Percentiles rank a stretch among this genome's conserved stretches.
Conservation (phyloP, 306 rosid genomes). For the Lathyrus aphaca region DNA sequence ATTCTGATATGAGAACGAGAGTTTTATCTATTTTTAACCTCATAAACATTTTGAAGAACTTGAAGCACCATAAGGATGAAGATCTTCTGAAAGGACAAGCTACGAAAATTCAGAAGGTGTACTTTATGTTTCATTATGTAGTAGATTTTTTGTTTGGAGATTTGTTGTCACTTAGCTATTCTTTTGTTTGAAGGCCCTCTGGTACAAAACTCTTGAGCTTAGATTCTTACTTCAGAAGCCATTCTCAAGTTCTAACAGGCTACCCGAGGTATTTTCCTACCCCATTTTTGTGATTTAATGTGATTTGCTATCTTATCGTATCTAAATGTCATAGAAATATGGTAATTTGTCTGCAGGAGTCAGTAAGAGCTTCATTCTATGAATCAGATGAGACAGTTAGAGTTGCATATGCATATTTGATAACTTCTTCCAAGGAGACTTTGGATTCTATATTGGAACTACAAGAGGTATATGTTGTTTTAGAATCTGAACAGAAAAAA, state of each 20-base stretch:
- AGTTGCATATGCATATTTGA: conserved; percentile 63
- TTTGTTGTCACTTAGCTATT: conserved; percentile 7
- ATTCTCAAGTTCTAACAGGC: conserved; percentile 80
- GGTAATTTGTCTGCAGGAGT: conserved; percentile 61
- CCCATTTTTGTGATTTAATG: conserved; percentile 11
- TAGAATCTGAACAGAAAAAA: conserved; percentile 16
- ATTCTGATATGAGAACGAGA: conserved; percentile 30
- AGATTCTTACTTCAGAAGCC: conserved; percentile 84
- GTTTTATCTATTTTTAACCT: conserved; percentile 29
- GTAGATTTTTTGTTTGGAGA: not conserved
- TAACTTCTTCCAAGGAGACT: conserved; percentile 70
- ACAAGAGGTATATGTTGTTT: conserved; percentile 59
- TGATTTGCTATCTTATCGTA: conserved; percentile 21
- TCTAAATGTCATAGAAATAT: conserved; percentile 28
- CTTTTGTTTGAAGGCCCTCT: conserved; percentile 58
- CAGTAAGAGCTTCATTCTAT: conserved; percentile 63
- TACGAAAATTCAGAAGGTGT: conserved; percentile 84
- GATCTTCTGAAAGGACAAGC: conserved; percentile 90
- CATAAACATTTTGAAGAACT: conserved; percentile 70
- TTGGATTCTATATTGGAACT: conserved; percentile 78
- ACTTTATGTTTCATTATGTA: conserved; percentile 23
- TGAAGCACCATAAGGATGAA: conserved; percentile 81
- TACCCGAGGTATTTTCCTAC: conserved; percentile 73
- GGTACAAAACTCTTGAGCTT: conserved; percentile 92
- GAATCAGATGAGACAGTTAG: conserved; percentile 61